Conservation (phyloP, 169 alveolate genomes). For the Cyclospora cayetanensis region DNA sequence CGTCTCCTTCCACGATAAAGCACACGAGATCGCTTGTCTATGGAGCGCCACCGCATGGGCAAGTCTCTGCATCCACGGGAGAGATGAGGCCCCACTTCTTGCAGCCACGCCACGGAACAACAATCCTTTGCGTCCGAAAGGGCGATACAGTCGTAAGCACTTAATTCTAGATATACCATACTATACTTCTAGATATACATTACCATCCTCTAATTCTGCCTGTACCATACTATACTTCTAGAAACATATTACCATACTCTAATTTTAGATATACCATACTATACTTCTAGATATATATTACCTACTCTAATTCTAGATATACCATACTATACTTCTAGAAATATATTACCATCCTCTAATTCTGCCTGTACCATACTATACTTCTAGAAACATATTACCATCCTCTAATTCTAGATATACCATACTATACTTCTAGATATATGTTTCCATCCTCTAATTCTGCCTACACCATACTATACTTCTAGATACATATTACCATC, state of each 20-base stretch:
- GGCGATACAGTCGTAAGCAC: constrained; percentile 77
- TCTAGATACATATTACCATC: background rate
- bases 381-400: background rate
- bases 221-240: background rate
- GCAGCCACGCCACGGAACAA: constrained; percentile 80
- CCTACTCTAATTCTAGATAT: too few relatives aligned
- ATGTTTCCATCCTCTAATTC: too few relatives aligned
- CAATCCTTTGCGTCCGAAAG: constrained; percentile 80
- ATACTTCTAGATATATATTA: background rate
- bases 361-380: background rate
- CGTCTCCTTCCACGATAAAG: too few relatives aligned
- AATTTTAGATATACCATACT: background rate
- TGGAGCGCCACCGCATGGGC: too few relatives aligned
- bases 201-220: background rate
- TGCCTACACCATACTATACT: background rate
- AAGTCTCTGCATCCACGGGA: too few relatives aligned
- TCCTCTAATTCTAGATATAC: too few relatives aligned
- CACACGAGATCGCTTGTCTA: too few relatives aligned
- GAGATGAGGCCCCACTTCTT: too few relatives aligned
- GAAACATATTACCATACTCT: background rate
- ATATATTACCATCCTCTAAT: background rate
- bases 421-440: background rate
- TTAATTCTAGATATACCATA: too few relatives aligned
- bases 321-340: background rate
- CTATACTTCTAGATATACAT: background rate